Evolutionary conservation across 352 stramenopile species (phyloP), one percentile per base, ranked within the genome.

Genomic region (Pythium rhizo-oryzae): DNA sequence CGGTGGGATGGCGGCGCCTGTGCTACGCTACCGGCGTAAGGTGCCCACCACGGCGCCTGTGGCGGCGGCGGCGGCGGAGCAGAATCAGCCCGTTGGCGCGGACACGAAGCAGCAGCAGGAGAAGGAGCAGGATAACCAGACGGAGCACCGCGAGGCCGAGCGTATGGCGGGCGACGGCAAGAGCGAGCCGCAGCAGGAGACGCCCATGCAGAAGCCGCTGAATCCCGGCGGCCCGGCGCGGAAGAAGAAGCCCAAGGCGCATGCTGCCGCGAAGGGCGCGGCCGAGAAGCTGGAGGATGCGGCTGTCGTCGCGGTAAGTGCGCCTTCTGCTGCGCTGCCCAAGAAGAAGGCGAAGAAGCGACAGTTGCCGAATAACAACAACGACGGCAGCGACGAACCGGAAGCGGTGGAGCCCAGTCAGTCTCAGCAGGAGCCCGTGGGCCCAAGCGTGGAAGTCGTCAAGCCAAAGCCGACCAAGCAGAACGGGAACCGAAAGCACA

Each of bases 1-100:
- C 18, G 49, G 11, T 57, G 54, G 41, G 33, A 46, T 35, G 19
- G 46, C 28, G 1, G 41, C n/a, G 12, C 39, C 60, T 2, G 62
- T 71, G 37, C 63, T 88, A 71, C 77, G 79, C 51, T 89, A 91
- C 43, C 79, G 81, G 39, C 82, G 75, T 56, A 91, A 91, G 50
- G 72, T 77, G 60, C 69, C 68, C 37, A 53, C 63, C 30, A 24
- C 47, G 24, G 39, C 16, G 28, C 7, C 43, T 5, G 28, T 15
- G 0, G 43, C 41, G 24, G 21, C 16, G 12, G n/a, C 52, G 21
- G 30, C 37, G 11, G 37, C 11, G 11, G 37, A 12, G 37, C 11
- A 18, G 37, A 7, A 28, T 6, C 24, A 21, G 23, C 23, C 35
- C 18, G 33, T 37, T 59, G 52, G 11, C 6, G 21, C 13, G 13